These are phyloP conservation scores for Trapa bicornis DNA, from an alignment of 345 rosid species.

Conservation along the genomic window DNA sequence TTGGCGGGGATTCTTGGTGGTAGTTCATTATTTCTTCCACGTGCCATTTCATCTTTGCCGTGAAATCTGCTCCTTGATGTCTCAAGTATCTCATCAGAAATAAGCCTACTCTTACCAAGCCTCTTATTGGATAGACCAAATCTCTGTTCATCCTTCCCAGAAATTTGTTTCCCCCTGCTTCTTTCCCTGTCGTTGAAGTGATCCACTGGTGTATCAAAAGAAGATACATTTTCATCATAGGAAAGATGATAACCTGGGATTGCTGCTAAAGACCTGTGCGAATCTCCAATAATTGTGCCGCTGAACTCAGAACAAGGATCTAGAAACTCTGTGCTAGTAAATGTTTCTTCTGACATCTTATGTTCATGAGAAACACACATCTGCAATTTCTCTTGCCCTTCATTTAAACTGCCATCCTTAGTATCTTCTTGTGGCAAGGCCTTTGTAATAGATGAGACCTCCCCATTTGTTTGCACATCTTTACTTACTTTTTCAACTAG, in stretches of 20 bases:
- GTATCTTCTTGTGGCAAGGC: conserved; percentile 3
- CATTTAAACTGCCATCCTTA: conserved; percentile 5
- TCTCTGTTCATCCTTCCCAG: conserved; percentile 11
- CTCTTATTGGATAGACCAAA: conserved; percentile 24
- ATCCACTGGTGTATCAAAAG: conserved; percentile 51
- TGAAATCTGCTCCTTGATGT: conserved; percentile 23
- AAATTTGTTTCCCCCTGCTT: not conserved
- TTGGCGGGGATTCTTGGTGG: conserved; percentile 23
- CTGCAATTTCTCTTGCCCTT: conserved; percentile 16
- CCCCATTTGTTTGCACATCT: conserved; percentile 11
- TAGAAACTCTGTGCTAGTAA: conserved; percentile 20
- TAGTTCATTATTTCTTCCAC: conserved; percentile 22
- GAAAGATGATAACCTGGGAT: conserved; percentile 35
- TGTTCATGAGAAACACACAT: conserved; percentile 6
- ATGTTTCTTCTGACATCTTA: conserved; percentile 20
- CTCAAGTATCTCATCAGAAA: conserved; percentile 20
- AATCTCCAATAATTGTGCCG: conserved; percentile 14
- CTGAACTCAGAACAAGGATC: conserved; percentile 38
- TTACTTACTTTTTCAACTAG: conserved; percentile 12
- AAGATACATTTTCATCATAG: conserved; percentile 65
- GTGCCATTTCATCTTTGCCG: conserved; percentile 27
- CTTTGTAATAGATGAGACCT: conserved; percentile 9
- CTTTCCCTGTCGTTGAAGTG: conserved; percentile 22
- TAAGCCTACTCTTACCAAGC: conserved; percentile 21
- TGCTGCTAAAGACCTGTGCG: conserved; percentile 28